phyloP scores from a whole-genome alignment of 768 basidiomycete genomes.

The Suillus tomentosus region DNA sequence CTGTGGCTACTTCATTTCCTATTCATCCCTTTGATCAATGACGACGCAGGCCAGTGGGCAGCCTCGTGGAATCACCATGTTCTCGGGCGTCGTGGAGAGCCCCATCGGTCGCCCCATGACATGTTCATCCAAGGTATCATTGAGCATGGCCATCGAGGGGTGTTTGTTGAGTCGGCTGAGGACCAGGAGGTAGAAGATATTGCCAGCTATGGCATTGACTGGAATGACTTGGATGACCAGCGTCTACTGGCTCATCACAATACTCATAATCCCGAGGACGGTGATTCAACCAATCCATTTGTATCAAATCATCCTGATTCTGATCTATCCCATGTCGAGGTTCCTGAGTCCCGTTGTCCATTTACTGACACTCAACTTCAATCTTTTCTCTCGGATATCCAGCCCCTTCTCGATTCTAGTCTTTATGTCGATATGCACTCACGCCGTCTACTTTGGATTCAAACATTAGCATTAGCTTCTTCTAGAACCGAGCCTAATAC shows the following conservation, averaged over 20 bases:
- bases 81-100: not conserved
- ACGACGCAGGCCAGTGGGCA: conserved; percentile 37
- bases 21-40: conserved; percentile 40
- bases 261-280: not conserved
- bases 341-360: not conserved
- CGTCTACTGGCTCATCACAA: not conserved
- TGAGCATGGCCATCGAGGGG: not conserved
- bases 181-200: conserved; percentile 5
- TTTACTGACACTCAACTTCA: not conserved
- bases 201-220: conserved; percentile 2
- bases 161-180: not conserved
- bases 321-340: not conserved
- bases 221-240: not conserved
- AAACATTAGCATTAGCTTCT: not conserved
- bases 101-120: not conserved
- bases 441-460: not conserved
- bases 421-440: not conserved
- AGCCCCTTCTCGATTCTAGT: not conserved
- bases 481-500: not conserved
- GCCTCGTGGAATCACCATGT: conserved; percentile 42
- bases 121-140: conserved; percentile 1
- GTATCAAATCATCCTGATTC: not conserved
- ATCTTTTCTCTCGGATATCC: not conserved
- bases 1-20: conserved; percentile 47
- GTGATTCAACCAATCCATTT: not conserved